Base-by-base conservation (phyloP, 768 basidiomycete species). In the Collybia sordida region DNA sequence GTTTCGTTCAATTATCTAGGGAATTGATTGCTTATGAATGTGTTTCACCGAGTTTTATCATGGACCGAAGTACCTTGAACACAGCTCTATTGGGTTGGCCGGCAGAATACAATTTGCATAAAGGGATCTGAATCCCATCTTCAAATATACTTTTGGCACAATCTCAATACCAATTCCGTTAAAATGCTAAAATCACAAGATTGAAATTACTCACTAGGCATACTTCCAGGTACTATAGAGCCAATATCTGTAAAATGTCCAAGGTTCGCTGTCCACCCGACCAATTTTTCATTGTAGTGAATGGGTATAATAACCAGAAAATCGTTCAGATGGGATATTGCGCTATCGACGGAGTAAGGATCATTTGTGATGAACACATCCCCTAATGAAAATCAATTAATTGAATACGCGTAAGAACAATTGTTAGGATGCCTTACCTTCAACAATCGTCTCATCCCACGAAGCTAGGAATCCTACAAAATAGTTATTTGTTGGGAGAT, bases 291-390 rank as follows among this genome's bases (percentile, higher is more conserved):
- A 5, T 60, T 44, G 48, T 56, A 51, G 47, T 62, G 62, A 28
- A 66, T 59, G 4, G 65, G 65, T 6, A 53, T 57, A 37, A 66
- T 51, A 27, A 64, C 62, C 34, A 66, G 58, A 48, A 66, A 62
- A 47, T 66, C 65, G 42, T 66, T 66, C 27, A 66, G 49, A 50
- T 66, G 65, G 6, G 64, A 65, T 18, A 66, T 66, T 4, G 62
- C 64, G 22, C 57, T 60, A 50, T 59, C 47, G 7, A 59, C 59
- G 18, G 58, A 57, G 39, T 63, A 64, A 19, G 63, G 64, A 43
- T 66, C 65, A n/a, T 66, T 66, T 14, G 64, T 65, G 18, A 66
- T 40, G 46, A 64, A 66, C 0, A 63, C 50, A 22, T 58, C 51
- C 9, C 43, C 53, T 55, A n/a, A 21, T 36, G n/a, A 28, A 18